phyloP scores from a whole-genome alignment of 2,329 filamentous ascomycete genomes.

The Furcasterigmium sp. region DNA sequence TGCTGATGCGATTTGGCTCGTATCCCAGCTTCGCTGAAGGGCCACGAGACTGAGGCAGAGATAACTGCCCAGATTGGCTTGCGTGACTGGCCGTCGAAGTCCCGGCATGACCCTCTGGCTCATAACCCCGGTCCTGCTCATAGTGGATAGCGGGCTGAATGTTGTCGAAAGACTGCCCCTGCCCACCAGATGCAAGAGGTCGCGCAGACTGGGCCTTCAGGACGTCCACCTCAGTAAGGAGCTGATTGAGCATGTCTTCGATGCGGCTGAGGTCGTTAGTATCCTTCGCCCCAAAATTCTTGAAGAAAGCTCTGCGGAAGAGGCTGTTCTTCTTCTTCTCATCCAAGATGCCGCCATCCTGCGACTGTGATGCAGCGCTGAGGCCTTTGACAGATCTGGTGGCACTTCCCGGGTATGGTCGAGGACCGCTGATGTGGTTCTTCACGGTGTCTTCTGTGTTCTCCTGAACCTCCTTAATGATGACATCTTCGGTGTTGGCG shows the following conservation, averaged over 20 bases:
- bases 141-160: slow-evolving; percentile 57
- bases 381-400: slow-evolving; percentile 52
- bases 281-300: slow-evolving; percentile 82
- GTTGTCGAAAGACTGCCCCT: slow-evolving; percentile 62
- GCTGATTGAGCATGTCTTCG: slow-evolving; percentile 85
- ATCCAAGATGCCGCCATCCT: slow-evolving; percentile 42
- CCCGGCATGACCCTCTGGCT: slow-evolving; percentile 74
- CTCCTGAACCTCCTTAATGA: slow-evolving; percentile 81
- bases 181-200: slow-evolving; percentile 37
- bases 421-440: slow-evolving; percentile 76
- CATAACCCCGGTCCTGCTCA: slow-evolving; percentile 70
- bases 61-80: slow-evolving; percentile 72
- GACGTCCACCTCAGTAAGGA: slow-evolving; percentile 86
- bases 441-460: slow-evolving; percentile 83
- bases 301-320: slow-evolving; percentile 90
- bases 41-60: slow-evolving; percentile 49
- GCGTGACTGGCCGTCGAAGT: slow-evolving; percentile 64
- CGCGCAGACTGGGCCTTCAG: slow-evolving; percentile 58
- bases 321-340: slow-evolving; percentile 75
- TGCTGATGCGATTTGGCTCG: slow-evolving; percentile 79
- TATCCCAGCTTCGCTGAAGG: slow-evolving; percentile 36
- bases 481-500: slow-evolving; percentile 80
- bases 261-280: slow-evolving; percentile 84
- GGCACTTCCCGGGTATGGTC: slow-evolving; percentile 68
- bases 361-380: slow-evolving; percentile 37